phyloP scores from a whole-genome alignment of 208 protist species.

The Tetramitus jugosus region DNA sequence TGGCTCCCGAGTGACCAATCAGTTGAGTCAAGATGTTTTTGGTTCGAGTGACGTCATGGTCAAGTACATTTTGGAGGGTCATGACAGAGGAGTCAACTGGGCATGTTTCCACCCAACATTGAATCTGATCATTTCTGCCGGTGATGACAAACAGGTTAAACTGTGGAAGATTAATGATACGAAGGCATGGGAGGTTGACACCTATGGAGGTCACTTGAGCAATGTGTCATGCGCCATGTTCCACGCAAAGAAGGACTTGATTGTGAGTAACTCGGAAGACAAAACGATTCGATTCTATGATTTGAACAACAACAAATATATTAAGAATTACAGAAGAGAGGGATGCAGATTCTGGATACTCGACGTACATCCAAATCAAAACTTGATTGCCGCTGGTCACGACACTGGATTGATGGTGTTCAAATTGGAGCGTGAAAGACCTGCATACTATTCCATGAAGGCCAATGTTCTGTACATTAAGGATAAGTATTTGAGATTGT shows the following conservation, averaged over 20 bases:
- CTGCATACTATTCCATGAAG: conserved; percentile 52
- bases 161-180: conserved; percentile 85
- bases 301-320: conserved; percentile 49
- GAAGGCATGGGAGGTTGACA: conserved; percentile 76
- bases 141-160: conserved; percentile 93
- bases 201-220: conserved; percentile 88
- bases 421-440: conserved; percentile 92
- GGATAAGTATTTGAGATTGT: conserved; percentile 22
- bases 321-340: conserved; percentile 84
- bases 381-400: conserved; percentile 93
- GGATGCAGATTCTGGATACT: conserved; percentile 96
- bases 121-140: conserved; percentile 85
- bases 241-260: conserved; percentile 81
- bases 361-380: conserved; percentile 73
- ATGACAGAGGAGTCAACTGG: conserved; percentile 98
- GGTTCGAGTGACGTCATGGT: conserved; percentile 80
- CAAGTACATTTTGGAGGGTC: conserved; percentile 90
- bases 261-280: conserved; percentile 92
- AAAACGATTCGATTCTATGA: conserved; percentile 86
- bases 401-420: conserved; percentile 93
- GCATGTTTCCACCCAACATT: conserved; percentile 91
- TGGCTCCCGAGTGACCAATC: not conserved
- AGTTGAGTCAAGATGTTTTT: conserved; percentile 76
- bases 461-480: conserved; percentile 51
- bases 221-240: conserved; percentile 95